These are phyloP conservation scores for Pinus taeda DNA, from an alignment of 75 land plant genomes.

Conservation along the genomic window DNA sequence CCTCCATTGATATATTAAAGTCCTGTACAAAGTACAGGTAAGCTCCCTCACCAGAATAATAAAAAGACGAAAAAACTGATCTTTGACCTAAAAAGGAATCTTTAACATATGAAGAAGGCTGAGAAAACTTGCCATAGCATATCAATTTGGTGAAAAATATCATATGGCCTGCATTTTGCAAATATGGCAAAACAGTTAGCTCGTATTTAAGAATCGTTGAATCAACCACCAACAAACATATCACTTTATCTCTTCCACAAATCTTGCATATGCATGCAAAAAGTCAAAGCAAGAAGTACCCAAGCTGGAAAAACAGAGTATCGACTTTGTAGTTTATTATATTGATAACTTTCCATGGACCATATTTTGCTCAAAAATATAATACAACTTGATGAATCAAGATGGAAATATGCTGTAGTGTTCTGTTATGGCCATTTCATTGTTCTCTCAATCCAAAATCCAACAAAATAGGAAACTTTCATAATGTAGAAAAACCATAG, in stretches of 20 bases:
- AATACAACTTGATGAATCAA: no score
- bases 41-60: background rate
- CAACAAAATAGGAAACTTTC: background rate
- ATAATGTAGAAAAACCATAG: background rate
- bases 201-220: background rate
- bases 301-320: no score
- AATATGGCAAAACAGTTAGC: background rate
- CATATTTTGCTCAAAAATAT: no score
- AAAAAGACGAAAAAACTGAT: background rate
- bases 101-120: background rate
- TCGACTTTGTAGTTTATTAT: no score
- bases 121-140: slow-evolving; percentile 64
- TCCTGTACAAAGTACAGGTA: slow-evolving; percentile 46
- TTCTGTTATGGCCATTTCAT: no score
- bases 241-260: no score
- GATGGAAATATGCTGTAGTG: no score
- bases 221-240: background rate
- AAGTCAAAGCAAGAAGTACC: no score
- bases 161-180: slow-evolving; percentile 73
- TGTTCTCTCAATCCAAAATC: background rate
- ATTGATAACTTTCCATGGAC: no score
- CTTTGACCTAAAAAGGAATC: background rate
- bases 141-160: slow-evolving; percentile 93
- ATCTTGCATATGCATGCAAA: no score
- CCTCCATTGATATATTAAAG: slow-evolving; percentile 1